Evolutionary conservation across 2,329 filamentous ascomycete species (phyloP), one percentile per base, ranked within the genome.

Genomic region (Phialophora verrucosa): DNA sequence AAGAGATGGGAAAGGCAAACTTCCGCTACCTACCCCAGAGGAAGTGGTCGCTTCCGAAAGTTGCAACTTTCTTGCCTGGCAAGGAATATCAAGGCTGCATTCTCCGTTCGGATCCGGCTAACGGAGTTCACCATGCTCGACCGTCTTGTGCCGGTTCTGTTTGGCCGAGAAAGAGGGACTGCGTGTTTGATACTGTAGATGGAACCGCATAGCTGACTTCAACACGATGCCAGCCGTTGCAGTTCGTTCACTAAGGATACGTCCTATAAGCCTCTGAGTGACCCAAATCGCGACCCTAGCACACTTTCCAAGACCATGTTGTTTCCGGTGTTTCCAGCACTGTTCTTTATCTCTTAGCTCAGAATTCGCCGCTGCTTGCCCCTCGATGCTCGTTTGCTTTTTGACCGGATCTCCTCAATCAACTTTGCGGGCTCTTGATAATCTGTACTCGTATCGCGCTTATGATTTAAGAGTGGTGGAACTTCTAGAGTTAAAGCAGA

Each of bases 391-490:
- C 47, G 27, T 35, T 50, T 59, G 42, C 1, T 2, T 27, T 49
- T 42, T 35, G 58, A 32, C 23, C 23, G 60, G 42, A 64, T 50
- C 38, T 63, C 59, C 11, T 57, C 35, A 5, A 60, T 23, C 20
- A 66, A 20, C 38, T 47, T 31, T 8, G 31, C 29, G 14, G 64
- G 59, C n/a, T 66, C 55, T 8, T 66, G 58, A 47, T 66, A 66
- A 27, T 58, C 42, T 14, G 20, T 66, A 32, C 64, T 66, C 3
- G 59, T 66, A 35, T 50, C 49, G 31, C 29, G 20, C 5, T 50
- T 35, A 25, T 47, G 20, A 20, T 32, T 31, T 1, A 49, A 32
- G 25, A 47, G 44, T 31, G 47, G 8, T 17, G 62, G 56, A 23
- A 12, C 23, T 35, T 11, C 11, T 38, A 32, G 50, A 20, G 25